Conservation (phyloP, 768 basidiomycete genomes). For the Podaxis sp. region DNA sequence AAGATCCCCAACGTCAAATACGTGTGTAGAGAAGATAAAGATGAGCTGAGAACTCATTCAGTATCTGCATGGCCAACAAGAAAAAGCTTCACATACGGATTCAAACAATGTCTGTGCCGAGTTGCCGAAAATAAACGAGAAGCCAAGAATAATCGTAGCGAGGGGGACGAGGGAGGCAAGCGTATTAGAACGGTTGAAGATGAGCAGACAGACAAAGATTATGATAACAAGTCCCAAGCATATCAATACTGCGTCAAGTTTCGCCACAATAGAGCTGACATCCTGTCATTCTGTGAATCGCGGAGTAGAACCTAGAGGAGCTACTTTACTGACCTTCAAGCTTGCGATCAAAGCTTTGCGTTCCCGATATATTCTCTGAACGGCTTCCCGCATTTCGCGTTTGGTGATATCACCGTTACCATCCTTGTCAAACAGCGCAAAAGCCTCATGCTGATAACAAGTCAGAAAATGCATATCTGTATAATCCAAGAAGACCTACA, state of each 20-base stretch:
- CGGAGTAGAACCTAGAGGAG: not conserved
- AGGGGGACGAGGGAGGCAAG: constrained; percentile 74
- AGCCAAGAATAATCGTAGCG: constrained; percentile 77
- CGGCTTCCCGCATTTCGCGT: constrained; percentile 79
- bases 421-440: constrained; percentile 74
- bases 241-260: constrained; percentile 74
- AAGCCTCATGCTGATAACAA: constrained; percentile 55
- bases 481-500: constrained; percentile 33
- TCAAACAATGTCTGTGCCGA: constrained; percentile 79
- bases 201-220: constrained; percentile 69
- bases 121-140: constrained; percentile 84
- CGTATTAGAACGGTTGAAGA: constrained; percentile 68
- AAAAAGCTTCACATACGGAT: constrained; percentile 44
- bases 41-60: constrained; percentile 48
- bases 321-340: constrained; percentile 50
- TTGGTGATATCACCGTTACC: constrained; percentile 81
- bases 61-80: not conserved
- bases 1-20: constrained; percentile 82
- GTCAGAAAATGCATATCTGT: constrained; percentile 5
- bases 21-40: constrained; percentile 83
- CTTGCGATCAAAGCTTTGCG: constrained; percentile 68
- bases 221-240: constrained; percentile 54
- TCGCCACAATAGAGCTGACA: constrained; percentile 68
- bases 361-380: constrained; percentile 77
- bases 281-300: constrained; percentile 39